Evolutionary conservation across 257 asterid species (phyloP), one percentile per base, ranked within the genome.

Genomic region (Jasminum sambac): DNA sequence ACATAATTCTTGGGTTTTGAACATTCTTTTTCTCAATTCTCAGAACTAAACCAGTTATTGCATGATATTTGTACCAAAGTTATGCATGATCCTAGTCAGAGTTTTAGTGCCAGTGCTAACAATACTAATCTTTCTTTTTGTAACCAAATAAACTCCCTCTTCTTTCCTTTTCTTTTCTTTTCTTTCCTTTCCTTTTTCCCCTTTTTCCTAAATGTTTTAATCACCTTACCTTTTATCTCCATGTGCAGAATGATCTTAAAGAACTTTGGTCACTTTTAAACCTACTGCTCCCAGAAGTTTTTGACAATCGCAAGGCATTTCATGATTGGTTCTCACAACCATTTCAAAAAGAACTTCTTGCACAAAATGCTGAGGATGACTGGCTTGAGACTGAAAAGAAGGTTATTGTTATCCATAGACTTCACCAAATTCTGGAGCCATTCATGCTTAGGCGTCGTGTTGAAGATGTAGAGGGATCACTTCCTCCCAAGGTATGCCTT

Each of bases 371-470:
- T 12, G 99, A 95, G 81, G 97, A 95, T 80, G 97, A 95, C 77
- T 95, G 99, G 99, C 97, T 95, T 24, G 99, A 95, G 87, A 95
- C 99, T 5, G 99, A 95, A 86, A 95, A 95, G 87, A 95, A 95
- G 80, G 99, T 95, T 63, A 95, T 95, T 69, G 77, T 95, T 79
- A 95, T 95, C 84, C 99, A 95, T 67, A 85, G 99, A 68, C 97
- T 95, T 76, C 99, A 95, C 83, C 99, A 95, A 81, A 91, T 95
- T 79, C 84, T 95, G 65, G 99, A 95, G 89, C 99, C 98, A 77
- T 95, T 95, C 83, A 95, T 95, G 98, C 99, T 95, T 69, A 82
- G 99, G 84, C 98, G 98, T 14, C 98, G 99, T 70, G 99, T 95
- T 66, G 97, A 95, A 82, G 99, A 95, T 79, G 99, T 95, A 71